Conservation (phyloP, 108 stramenopile species). For the Pseudonitzschia pungens region DNA sequence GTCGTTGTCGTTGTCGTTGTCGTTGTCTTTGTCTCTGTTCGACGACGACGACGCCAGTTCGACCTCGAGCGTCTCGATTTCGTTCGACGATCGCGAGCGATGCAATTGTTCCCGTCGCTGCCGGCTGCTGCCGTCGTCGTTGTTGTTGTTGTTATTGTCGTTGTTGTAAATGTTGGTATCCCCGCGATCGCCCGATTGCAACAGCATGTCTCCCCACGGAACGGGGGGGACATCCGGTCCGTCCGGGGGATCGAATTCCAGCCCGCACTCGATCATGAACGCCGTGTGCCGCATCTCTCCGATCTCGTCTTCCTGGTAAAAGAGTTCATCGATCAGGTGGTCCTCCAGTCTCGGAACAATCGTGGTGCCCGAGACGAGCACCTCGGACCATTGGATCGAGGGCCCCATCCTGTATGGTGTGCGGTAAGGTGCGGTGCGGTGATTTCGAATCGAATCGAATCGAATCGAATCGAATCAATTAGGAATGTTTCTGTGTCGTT, state of each 20-base stretch:
- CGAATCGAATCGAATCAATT: conserved; percentile 1
- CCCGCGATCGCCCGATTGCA: too few species aligned
- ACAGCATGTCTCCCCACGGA: conserved; percentile 22
- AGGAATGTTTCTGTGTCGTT: too few species aligned
- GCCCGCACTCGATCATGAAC: conserved; percentile 44
- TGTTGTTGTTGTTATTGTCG: not conserved
- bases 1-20: not conserved
- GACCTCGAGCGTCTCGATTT: not conserved
- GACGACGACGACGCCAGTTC: too few species aligned
- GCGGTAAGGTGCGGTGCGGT: not conserved
- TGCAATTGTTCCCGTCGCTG: not conserved
- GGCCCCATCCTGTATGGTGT: conserved; percentile 1
- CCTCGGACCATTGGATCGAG: conserved; percentile 2
- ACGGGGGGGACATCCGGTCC: conserved; percentile 41
- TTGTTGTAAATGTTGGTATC: not conserved
- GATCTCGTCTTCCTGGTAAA: conserved; percentile 49
- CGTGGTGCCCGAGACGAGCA: not conserved
- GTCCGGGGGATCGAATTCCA: conserved; percentile 45
- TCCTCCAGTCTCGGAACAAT: conserved; percentile 34
- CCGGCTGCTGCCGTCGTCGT: not conserved
- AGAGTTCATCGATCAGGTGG: conserved; percentile 36
- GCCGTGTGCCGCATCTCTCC: conserved; percentile 46
- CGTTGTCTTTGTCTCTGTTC: not conserved
- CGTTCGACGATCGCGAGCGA: conserved; percentile 10
- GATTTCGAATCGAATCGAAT: not conserved